A percentile compares a stretch with the other conserved stretches of the same genome.
Evolutionary conservation across 75 land plant species (phyloP).

Genomic region (Pseudotsuga menziesii): DNA sequence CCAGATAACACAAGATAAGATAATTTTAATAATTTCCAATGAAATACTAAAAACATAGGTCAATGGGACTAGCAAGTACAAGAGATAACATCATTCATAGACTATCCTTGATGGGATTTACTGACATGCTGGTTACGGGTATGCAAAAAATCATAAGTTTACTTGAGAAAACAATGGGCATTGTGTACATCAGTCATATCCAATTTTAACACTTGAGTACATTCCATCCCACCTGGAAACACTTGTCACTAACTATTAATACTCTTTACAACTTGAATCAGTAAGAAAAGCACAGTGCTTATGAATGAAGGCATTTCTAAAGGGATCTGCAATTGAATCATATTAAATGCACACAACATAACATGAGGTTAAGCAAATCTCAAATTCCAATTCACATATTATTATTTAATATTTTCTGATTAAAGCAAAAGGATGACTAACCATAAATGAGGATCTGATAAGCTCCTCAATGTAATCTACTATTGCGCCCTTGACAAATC

Average conservation of each 20-base stretch:
- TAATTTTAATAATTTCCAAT: too few species aligned
- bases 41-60: background rate
- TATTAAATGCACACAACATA: background rate
- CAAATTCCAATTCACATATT: too few species aligned
- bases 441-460: constrained; percentile 87
- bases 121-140: background rate
- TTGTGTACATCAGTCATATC: background rate
- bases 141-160: background rate
- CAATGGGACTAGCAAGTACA: background rate
- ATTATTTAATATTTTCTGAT: too few species aligned
- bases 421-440: constrained; percentile 9
- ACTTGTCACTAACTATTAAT: background rate
- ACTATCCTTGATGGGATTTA: background rate
- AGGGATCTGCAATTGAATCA: background rate
- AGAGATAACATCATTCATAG: background rate
- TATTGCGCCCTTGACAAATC: constrained; percentile 89
- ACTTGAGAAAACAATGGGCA: background rate
- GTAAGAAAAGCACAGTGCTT: too few species aligned
- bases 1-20: background rate
- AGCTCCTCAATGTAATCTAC: constrained; percentile 91
- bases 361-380: background rate
- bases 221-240: background rate
- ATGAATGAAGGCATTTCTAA: background rate
- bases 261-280: background rate
- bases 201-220: background rate